A percentile compares a stretch with the other conserved stretches of the same genome.
Conservation (phyloP, 1,284 basidiomycete species). For the Tilletia caries region DNA sequence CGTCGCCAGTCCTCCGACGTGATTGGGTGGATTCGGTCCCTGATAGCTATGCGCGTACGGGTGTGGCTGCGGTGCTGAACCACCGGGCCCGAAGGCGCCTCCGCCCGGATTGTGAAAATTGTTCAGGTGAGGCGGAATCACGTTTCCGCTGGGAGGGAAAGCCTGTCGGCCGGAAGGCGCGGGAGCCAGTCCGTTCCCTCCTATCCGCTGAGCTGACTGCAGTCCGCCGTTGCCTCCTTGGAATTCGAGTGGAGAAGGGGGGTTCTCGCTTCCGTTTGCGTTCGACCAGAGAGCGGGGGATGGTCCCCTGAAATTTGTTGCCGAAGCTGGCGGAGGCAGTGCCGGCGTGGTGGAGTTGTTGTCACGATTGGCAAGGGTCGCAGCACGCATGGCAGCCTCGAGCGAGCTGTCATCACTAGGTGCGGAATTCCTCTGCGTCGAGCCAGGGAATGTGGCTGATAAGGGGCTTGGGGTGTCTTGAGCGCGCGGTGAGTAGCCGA, state of each 20-base stretch:
- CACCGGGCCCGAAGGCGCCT: neutral
- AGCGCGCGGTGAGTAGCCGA: neutral
- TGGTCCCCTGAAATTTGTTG: neutral
- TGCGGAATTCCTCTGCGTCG: neutral
- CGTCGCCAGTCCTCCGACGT: conserved; percentile 5
- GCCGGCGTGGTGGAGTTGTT: conserved; percentile 1
- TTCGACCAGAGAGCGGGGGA: neutral
- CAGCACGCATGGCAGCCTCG: neutral
- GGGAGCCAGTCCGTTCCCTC: neutral
- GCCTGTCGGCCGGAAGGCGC: neutral
- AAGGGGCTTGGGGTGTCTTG: conserved; percentile 4
- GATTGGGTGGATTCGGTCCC: conserved; percentile 13
- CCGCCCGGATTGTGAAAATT: conserved; percentile 10
- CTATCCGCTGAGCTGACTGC: neutral
- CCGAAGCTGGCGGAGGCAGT: neutral
- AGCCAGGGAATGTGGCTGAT: neutral
- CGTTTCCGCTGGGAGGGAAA: neutral
- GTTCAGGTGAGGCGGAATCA: neutral
- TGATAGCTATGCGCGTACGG: neutral
- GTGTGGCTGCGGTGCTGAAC: conserved; percentile 3
- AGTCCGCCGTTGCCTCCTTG: neutral
- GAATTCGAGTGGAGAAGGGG: neutral
- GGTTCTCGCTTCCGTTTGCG: neutral
- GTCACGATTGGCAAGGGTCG: neutral
- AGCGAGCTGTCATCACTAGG: neutral